phyloP scores from a whole-genome alignment of 169 alveolate genomes.

The Eimeria acervulina region DNA sequence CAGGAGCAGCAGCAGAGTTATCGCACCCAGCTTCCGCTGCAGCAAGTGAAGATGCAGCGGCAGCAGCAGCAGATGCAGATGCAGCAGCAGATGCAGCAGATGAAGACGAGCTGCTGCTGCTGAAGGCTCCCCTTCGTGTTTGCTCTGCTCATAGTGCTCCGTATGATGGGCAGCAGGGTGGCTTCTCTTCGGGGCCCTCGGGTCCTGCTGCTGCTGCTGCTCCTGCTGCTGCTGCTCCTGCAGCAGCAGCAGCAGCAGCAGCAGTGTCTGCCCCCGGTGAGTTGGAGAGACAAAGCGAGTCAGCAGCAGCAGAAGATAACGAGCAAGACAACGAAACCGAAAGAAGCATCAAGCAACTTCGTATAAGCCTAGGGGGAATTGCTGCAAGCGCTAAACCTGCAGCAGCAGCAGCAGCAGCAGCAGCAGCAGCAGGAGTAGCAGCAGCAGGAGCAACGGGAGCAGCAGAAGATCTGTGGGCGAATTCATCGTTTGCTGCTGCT shows the following conservation, averaged over 20 bases:
- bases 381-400: background rate
- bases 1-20: background rate
- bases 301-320: background rate
- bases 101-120: constrained; percentile 38
- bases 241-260: background rate
- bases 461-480: too few species aligned
- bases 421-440: too few species aligned
- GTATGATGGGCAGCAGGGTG: background rate
- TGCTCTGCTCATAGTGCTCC: background rate
- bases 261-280: background rate
- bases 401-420: too few species aligned
- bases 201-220: background rate
- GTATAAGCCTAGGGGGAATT: background rate
- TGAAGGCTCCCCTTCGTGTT: constrained; percentile 32
- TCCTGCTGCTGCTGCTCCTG: background rate
- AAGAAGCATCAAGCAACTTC: background rate
- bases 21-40: too few species aligned
- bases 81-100: too few species aligned
- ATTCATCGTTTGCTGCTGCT: too few species aligned
- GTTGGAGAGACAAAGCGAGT: background rate
- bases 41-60: too few species aligned
- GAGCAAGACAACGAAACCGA: background rate
- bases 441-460: too few species aligned
- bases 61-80: too few species aligned
- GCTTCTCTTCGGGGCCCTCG: background rate